phyloP scores from a whole-genome alignment of 139 green algal species.

The Deuterostichococcus epilithicus region DNA sequence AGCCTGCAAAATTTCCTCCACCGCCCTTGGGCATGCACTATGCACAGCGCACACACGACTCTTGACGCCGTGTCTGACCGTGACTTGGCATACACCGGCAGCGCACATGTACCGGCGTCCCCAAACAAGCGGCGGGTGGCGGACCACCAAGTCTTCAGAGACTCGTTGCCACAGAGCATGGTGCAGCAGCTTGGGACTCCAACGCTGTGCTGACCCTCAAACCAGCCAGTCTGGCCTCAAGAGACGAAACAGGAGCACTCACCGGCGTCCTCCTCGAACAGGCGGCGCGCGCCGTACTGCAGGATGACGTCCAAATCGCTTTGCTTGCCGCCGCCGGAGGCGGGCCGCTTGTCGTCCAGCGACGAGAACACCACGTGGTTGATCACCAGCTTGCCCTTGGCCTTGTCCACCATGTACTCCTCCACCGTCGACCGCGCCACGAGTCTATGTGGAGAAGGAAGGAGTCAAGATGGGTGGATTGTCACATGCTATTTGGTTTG shows the following conservation, averaged over 20 bases:
- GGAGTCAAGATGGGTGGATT: not conserved
- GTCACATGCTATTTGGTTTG: not conserved
- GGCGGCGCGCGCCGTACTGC: slow-evolving; percentile 34
- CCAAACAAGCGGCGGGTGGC: no score
- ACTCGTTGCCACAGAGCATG: no score
- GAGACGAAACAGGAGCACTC: not conserved
- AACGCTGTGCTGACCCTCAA: no score
- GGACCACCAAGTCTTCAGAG: no score
- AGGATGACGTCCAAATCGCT: slow-evolving; percentile 82
- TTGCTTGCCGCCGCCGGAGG: slow-evolving; percentile 49
- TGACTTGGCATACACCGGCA: no score
- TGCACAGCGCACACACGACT: no score
- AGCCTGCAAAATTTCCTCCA: no score
- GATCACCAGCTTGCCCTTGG: slow-evolving; percentile 82
- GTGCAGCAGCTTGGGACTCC: no score
- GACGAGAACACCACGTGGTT: slow-evolving; percentile 82
- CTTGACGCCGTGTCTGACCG: no score
- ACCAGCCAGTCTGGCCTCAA: no score
- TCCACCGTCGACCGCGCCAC: slow-evolving; percentile 78
- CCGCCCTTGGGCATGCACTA: no score
- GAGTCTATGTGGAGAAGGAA: slow-evolving; percentile 42
- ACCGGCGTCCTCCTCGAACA: slow-evolving; percentile 18
- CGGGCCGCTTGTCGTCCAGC: slow-evolving; percentile 24
- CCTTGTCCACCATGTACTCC: slow-evolving; percentile 86
- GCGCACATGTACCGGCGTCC: no score